A percentile compares a stretch with the other conserved stretches of the same genome.
Conservation (phyloP, 1,284 basidiomycete species). For the Thelephora terrestris region DNA sequence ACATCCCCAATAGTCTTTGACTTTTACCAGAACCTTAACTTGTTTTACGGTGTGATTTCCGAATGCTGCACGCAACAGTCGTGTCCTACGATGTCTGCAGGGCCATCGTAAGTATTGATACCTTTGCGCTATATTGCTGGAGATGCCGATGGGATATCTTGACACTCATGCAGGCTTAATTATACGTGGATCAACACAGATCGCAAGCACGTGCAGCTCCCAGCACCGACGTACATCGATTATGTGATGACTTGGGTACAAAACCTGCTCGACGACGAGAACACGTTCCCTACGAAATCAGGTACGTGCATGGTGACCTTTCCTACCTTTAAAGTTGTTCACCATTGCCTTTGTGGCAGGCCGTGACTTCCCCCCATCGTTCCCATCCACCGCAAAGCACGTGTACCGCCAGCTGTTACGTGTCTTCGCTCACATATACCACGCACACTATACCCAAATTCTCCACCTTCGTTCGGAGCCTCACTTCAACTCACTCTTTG, state of each 20-base stretch:
- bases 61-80: conserved; percentile 89
- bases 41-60: conserved; percentile 92
- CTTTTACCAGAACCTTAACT: conserved; percentile 94
- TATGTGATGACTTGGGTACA: conserved; percentile 99
- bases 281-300: conserved; percentile 91
- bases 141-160: too few species aligned
- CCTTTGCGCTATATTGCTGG: background rate
- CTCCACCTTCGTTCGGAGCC: conserved; percentile 93
- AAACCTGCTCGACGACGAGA: conserved; percentile 88
- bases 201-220: conserved; percentile 86
- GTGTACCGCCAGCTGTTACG: conserved; percentile 95
- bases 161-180: conserved; percentile 58
- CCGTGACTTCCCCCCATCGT: conserved; percentile 84
- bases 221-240: conserved; percentile 96
- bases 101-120: conserved; percentile 55
- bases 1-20: conserved; percentile 61
- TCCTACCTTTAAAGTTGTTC: background rate
- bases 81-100: conserved; percentile 93
- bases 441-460: conserved; percentile 88
- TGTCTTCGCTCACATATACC: conserved; percentile 96
- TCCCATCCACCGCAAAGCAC: conserved; percentile 91
- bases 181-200: conserved; percentile 98
- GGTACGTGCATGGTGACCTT: conserved; percentile 33
- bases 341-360: conserved; percentile 31
- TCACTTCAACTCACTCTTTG: conserved; percentile 97